These are phyloP conservation scores for Scenedesmus sp. DNA, from an alignment of 163 green algal species.

Conservation along the genomic window DNA sequence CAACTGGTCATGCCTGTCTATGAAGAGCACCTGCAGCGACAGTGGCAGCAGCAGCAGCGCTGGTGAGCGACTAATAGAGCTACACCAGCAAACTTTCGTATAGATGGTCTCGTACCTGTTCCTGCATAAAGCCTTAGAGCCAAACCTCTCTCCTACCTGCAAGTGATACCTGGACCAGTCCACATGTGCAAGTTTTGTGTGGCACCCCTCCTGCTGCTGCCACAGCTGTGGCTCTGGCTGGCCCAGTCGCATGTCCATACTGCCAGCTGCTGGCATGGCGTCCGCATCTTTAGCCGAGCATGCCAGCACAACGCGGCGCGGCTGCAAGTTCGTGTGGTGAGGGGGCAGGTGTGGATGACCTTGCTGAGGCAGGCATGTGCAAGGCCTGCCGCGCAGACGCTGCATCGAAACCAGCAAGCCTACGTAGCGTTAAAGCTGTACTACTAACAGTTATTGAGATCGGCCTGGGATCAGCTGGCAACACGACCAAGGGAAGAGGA, in stretches of 20 bases:
- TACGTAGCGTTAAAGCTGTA: no score
- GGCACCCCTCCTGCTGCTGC: constrained; percentile 7
- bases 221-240: not conserved
- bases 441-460: no score
- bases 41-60: not conserved
- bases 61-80: not conserved
- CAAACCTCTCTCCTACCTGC: constrained; percentile 50
- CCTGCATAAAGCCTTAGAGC: not conserved
- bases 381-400: not conserved
- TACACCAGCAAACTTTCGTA: not conserved
- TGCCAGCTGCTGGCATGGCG: not conserved
- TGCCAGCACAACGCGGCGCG: not conserved
- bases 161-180: constrained; percentile 73
- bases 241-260: not conserved
- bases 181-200: constrained; percentile 39
- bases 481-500: not conserved
- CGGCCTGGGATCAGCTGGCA: not conserved
- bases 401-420: not conserved
- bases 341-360: not conserved
- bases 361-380: not conserved
- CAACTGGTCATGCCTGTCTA: constrained; percentile 69
- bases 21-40: constrained; percentile 52
- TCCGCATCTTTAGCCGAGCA: not conserved
- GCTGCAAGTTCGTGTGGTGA: not conserved
- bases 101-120: not conserved